Evolutionary conservation across 2,329 filamentous ascomycete species (phyloP).

Genomic region (Xenoacremonium recifei): DNA sequence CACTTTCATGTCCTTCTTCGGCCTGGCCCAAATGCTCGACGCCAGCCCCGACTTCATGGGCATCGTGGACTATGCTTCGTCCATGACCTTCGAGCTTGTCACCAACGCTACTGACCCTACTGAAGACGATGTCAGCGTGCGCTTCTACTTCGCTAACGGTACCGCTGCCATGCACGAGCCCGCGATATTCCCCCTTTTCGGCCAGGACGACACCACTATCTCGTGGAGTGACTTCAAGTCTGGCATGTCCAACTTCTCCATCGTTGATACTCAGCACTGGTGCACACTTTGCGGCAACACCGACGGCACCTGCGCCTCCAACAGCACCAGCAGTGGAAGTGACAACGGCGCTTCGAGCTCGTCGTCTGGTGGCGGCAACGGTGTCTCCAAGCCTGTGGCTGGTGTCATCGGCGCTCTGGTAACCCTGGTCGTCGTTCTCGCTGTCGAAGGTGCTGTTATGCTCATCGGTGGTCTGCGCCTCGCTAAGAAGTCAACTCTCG

Average conservation of each 20-base stretch:
- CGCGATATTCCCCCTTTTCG: constrained; percentile 56
- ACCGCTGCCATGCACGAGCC: constrained; percentile 53
- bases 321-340: constrained; percentile 21
- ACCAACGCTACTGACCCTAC: constrained; percentile 51
- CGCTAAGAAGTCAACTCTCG: constrained; percentile 45
- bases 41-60: constrained; percentile 66
- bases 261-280: constrained; percentile 67
- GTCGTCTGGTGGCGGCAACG: constrained; percentile 28
- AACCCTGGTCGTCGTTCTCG: constrained; percentile 50
- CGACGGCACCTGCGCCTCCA: constrained; percentile 60
- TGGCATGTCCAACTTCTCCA: constrained; percentile 64
- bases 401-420: constrained; percentile 79
- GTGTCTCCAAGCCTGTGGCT: constrained; percentile 69
- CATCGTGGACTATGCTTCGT: constrained; percentile 79
- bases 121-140: constrained; percentile 50
- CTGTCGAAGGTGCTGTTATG: constrained; percentile 42
- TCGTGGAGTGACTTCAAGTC: constrained; percentile 67
- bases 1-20: constrained; percentile 63
- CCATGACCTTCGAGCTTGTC: constrained; percentile 75
- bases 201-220: constrained; percentile 52
- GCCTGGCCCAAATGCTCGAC: constrained; percentile 50
- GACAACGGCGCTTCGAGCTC: constrained; percentile 22
- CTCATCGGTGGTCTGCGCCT: constrained; percentile 43
- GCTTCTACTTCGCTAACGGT: constrained; percentile 62
- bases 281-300: constrained; percentile 73